phyloP scores from a whole-genome alignment of 805 yeast genomes.

The Candida piceae region DNA sequence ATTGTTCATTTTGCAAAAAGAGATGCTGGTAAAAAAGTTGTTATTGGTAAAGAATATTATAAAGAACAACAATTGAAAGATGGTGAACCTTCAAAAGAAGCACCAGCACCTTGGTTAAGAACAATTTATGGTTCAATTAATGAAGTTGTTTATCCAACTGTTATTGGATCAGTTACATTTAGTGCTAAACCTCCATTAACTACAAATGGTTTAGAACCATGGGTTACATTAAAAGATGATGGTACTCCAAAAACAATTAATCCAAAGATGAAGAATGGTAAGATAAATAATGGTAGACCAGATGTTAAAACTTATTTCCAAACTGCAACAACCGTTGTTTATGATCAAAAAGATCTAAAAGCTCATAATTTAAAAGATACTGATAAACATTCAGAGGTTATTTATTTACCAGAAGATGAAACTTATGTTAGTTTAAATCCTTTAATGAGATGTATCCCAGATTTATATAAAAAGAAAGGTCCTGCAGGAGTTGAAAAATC shows the following conservation, averaged over 20 bases:
- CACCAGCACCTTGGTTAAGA: conserved; percentile 65
- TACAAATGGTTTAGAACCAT: conserved; percentile 66
- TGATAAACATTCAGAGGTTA: conserved; percentile 52
- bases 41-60: conserved; percentile 23
- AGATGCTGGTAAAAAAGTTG: conserved; percentile 18
- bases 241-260: conserved; percentile 77
- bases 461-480: conserved; percentile 62
- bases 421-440: conserved; percentile 72
- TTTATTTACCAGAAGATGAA: conserved; percentile 60
- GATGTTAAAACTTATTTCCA: conserved; percentile 74
- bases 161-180: conserved; percentile 59
- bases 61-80: conserved; percentile 15
- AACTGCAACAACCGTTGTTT: conserved; percentile 54
- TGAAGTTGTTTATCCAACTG: conserved; percentile 63
- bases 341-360: conserved; percentile 56
- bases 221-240: conserved; percentile 73
- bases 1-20: neutral
- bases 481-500: conserved; percentile 46
- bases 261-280: conserved; percentile 73
- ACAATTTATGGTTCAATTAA: conserved; percentile 52
- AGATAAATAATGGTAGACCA: conserved; percentile 60
- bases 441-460: conserved; percentile 80
- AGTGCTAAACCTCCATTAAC: conserved; percentile 62
- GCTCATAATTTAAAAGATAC: conserved; percentile 70
- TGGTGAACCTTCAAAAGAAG: conserved; percentile 24